Base-by-base conservation (phyloP, 2,329 filamentous ascomycete genomes). In the Cladosporium sp. region DNA sequence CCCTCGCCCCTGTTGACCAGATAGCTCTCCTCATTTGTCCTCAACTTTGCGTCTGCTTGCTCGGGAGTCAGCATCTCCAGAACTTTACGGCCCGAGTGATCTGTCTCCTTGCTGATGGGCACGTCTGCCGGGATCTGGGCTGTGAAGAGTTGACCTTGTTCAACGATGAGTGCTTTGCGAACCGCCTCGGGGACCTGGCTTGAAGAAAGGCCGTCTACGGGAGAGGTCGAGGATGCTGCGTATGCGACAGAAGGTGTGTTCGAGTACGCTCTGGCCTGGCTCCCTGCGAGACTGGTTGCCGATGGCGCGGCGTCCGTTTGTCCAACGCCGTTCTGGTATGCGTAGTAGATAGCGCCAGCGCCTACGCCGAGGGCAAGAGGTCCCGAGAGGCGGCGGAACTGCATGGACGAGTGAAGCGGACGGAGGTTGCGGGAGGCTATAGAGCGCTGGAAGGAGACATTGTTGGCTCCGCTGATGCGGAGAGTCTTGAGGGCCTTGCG, bases 11-110 rank as follows among this genome's bases (percentile, higher is more conserved):
- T 85, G 67, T 92, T 92, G 49, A 99, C 92, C 11, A 93, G 82
- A 79, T 93, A 98, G 33, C 93, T 97, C 80, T 96, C 89, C 80
- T 99, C 93, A 74, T 92, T 92, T 76, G 90, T 89, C 71, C 95
- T 86, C 73, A 99, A 81, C 81, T 94, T 96, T 74, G 92, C 87
- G 16, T 93, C 96, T 28, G 92, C 93, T 83, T 99, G 93, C 66
- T 97, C 94, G 0, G 94, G 91, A 12, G 91, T 96, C 79, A 99
- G 83, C 94, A 99, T 99, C 82, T 97, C 94, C 67, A 99, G 83
- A 37, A 97, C 90, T 75, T 91, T 92, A 69, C 90, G 87, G 33
- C 93, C 92, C 77, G 90, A 90, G 76, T 92, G 90, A 79, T 93
- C 91, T 3, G 90, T 92, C 72, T 91, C 86, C 81, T 99, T 99